Conservation (phyloP, 176 grass and related monocot genomes). For the Phoenix roebelenii region DNA sequence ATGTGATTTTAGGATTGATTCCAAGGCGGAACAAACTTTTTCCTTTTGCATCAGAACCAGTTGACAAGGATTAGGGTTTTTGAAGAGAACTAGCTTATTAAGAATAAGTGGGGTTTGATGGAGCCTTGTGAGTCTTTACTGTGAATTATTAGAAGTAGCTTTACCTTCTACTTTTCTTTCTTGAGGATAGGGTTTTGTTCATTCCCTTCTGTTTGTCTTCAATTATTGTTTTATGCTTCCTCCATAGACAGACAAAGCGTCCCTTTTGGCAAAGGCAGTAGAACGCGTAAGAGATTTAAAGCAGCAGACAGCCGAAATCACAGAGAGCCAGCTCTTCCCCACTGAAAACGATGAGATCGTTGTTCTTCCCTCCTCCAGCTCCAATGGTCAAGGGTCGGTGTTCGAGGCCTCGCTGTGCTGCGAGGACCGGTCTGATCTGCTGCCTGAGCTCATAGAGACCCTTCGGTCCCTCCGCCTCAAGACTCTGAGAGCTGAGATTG, state of each 20-base stretch:
- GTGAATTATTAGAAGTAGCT: too few relatives aligned
- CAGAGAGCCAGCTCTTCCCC: constrained; percentile 3
- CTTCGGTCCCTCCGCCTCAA: constrained; percentile 11
- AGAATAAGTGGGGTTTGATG: too few relatives aligned
- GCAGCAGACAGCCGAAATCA: constrained; percentile 5
- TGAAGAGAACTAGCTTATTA: too few relatives aligned
- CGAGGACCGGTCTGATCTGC: constrained; percentile 15
- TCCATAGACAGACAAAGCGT: constrained; percentile 12
- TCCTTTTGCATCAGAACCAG: too few relatives aligned
- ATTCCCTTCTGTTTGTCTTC: neutral
- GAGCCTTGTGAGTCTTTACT: too few relatives aligned
- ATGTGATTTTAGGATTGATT: too few relatives aligned
- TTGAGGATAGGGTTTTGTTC: neutral
- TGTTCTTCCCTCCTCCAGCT: constrained; percentile 3
- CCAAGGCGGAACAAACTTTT: too few relatives aligned
- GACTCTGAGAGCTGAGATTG: constrained; percentile 11
- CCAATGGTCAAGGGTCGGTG: neutral
- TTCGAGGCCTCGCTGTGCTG: constrained; percentile 15
- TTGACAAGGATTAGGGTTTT: too few relatives aligned
- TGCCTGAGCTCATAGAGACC: constrained; percentile 15
- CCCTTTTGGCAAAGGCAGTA: constrained; percentile 12
- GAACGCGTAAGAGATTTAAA: constrained; percentile 15
- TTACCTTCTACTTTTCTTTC: too few relatives aligned
- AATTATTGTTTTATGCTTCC: neutral
- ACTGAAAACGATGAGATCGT: constrained; percentile 12